Conservation (phyloP, 345 rosid species). For the Arabidopsis suecica region DNA sequence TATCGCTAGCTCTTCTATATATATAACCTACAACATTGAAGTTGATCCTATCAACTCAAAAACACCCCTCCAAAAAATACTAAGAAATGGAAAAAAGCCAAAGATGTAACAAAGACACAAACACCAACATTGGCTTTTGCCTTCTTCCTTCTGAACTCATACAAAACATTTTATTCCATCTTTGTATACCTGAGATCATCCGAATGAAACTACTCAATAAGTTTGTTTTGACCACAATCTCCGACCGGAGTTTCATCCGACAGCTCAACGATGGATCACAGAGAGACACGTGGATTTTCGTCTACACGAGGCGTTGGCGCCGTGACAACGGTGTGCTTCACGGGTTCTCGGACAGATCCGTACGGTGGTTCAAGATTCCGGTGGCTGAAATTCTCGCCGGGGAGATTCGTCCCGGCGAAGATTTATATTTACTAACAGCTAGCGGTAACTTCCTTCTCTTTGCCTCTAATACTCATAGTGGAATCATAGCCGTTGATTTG, state of each 20-base stretch:
- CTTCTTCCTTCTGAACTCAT: slow-evolving; percentile 83
- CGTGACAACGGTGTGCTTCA: slow-evolving; percentile 54
- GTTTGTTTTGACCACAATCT: slow-evolving; percentile 48
- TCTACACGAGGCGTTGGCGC: slow-evolving; percentile 81
- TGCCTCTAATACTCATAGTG: slow-evolving; percentile 61
- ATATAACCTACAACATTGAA: slow-evolving; percentile 28
- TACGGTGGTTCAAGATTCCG: slow-evolving; percentile 66
- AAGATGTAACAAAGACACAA: slow-evolving; percentile 39
- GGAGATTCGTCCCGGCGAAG: slow-evolving; percentile 52
- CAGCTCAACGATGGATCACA: slow-evolving; percentile 56
- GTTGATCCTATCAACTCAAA: slow-evolving; percentile 32
- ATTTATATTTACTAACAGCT: slow-evolving; percentile 63
- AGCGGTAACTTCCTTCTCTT: slow-evolving; percentile 64
- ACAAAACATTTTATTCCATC: slow-evolving; percentile 63
- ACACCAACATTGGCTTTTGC: slow-evolving; percentile 60
- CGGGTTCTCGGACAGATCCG: slow-evolving; percentile 58
- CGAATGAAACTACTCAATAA: slow-evolving; percentile 61
- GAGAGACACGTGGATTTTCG: slow-evolving; percentile 66
- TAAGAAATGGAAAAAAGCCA: slow-evolving; percentile 41
- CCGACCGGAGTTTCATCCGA: slow-evolving; percentile 62
- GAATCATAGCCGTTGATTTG: slow-evolving; percentile 63
- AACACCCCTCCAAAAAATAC: neutral
- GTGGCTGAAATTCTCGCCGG: slow-evolving; percentile 52
- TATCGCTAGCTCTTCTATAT: slow-evolving; percentile 8
- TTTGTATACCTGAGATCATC: slow-evolving; percentile 69